A percentile compares a stretch with the other conserved stretches of the same genome.
phyloP scores from a whole-genome alignment of 2,329 filamentous ascomycete genomes.

The Chalara sp. region DNA sequence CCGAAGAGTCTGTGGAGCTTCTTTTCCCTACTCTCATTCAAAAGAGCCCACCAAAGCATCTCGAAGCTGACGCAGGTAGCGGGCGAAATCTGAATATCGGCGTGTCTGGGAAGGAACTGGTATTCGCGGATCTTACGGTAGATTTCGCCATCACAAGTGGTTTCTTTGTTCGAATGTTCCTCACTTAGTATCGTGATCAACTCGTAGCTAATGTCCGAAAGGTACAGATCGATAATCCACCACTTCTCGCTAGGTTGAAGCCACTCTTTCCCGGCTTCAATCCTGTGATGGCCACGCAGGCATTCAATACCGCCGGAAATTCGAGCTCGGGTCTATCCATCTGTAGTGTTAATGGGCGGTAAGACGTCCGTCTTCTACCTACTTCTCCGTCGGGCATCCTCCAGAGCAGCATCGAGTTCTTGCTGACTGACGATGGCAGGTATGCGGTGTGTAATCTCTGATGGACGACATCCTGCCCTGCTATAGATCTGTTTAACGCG shows the following conservation, averaged over 20 bases:
- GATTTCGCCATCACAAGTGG: slow-evolving; percentile 22
- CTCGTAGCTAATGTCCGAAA: slow-evolving; percentile 12
- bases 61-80: slow-evolving; percentile 11
- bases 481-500: slow-evolving; percentile 8
- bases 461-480: slow-evolving; percentile 7
- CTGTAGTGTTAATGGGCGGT: slow-evolving; percentile 6
- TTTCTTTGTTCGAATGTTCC: slow-evolving; percentile 25
- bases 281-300: slow-evolving; percentile 9
- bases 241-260: slow-evolving; percentile 6
- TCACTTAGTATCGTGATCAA: slow-evolving; percentile 21
- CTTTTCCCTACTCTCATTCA: slow-evolving; percentile 9
- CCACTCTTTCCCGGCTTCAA: slow-evolving; percentile 13
- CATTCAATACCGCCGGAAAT: slow-evolving; percentile 12
- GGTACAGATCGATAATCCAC: slow-evolving; percentile 18
- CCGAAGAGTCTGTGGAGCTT: slow-evolving; percentile 9
- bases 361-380: slow-evolving; percentile 3
- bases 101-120: background rate
- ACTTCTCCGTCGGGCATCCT: slow-evolving; percentile 30
- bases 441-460: slow-evolving; percentile 8
- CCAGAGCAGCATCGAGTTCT: slow-evolving; percentile 82
- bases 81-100: slow-evolving; percentile 5
- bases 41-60: slow-evolving; percentile 9
- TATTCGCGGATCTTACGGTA: slow-evolving; percentile 27
- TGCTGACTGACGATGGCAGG: slow-evolving; percentile 82
- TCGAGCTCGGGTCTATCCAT: slow-evolving; percentile 8